Base-by-base conservation (phyloP, 2,329 filamentous ascomycete genomes). In the Aspergillus sp. region DNA sequence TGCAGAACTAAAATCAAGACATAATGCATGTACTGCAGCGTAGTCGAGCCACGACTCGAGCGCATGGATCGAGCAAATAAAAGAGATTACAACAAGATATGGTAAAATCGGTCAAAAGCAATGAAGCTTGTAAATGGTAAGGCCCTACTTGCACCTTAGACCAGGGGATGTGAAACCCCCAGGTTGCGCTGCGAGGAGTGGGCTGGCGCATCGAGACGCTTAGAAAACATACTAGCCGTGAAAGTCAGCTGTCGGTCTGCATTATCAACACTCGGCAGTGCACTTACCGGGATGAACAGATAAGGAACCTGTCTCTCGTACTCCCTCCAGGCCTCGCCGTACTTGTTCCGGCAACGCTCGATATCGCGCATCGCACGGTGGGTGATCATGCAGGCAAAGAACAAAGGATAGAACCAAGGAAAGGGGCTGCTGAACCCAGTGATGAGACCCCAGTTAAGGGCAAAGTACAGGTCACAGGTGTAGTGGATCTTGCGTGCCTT, bases 341-440 rank as follows among this genome's bases (percentile, higher is more conserved):
- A 96, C 82, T 91, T 92, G 68, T 82, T 81, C 58, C 85, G 84
- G 78, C 91, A 96, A 65, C 88, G 83, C 74, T 89, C 82, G 62
- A 93, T 91, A 72, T 96, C 91, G 62, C 91, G 84, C 65, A 81
- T 80, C 4, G 91, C 89, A 61, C 91, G 89, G 76, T 96, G 91
- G 9, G 87, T 81, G 70, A 95, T 94, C 91, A 94, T 94, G 67
- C 79, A 78, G 17, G 82, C 81, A 74, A 96, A 96, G 81, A 96
- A 96, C 38, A 90, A 76, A 0, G 91, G 89, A 74, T 96, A 94
- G 78, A 96, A 95, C 91, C 91, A 96, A 1, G 91, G 91, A 78
- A 94, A 93, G 0, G 91, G 91, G 72, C 88, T 91, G 38, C 81
- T 81, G 78, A 94, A 93, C 10, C 91, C 91, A 2, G 89, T 92